Evolutionary conservation across 306 rosid genomes (phyloP), one percentile per base, ranked within the genome.

Genomic region (Quercus glauca): DNA sequence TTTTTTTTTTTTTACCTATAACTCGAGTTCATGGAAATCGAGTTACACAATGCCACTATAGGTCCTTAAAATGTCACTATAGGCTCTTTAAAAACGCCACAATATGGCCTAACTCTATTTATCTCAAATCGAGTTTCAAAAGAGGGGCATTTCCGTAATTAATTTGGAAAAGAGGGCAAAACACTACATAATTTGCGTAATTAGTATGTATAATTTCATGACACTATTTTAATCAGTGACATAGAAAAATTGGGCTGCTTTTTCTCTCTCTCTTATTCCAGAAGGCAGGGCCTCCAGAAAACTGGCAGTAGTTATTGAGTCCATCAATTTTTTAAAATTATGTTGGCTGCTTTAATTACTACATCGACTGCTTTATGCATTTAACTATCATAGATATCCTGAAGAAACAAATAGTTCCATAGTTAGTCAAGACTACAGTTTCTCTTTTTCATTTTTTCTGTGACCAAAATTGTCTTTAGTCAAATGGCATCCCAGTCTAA

Each of bases 131-230:
- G n/a, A n/a, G n/a, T n/a, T n/a, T n/a, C n/a, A n/a, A n/a, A n/a
- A n/a, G n/a, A n/a, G n/a, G n/a, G n/a, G n/a, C n/a, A n/a, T n/a
- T n/a, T n/a, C n/a, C n/a, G n/a, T n/a, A n/a, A n/a, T n/a, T n/a
- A n/a, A n/a, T n/a, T n/a, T n/a, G n/a, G n/a, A n/a, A n/a, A n/a
- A n/a, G n/a, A n/a, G n/a, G n/a, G n/a, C n/a, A n/a, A n/a, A n/a
- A n/a, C n/a, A n/a, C n/a, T n/a, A n/a, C n/a, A n/a, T n/a, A n/a
- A n/a, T n/a, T n/a, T n/a, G n/a, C n/a, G n/a, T n/a, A n/a, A n/a
- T n/a, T n/a, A 83, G 98, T 94, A 92, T 65, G 97, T 90, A 43
- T 60, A 67, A 67, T 77, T 70, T 73, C 55, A 19, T 33, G 43
- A 28, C 20, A 19, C 70, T 29, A 65, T 7, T 29, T 65, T 35